Percentiles rank a stretch among this genome's conserved stretches.
Evolutionary conservation across 2,329 filamentous ascomycete species (phyloP).

Genomic region (Penicillium hordei): DNA sequence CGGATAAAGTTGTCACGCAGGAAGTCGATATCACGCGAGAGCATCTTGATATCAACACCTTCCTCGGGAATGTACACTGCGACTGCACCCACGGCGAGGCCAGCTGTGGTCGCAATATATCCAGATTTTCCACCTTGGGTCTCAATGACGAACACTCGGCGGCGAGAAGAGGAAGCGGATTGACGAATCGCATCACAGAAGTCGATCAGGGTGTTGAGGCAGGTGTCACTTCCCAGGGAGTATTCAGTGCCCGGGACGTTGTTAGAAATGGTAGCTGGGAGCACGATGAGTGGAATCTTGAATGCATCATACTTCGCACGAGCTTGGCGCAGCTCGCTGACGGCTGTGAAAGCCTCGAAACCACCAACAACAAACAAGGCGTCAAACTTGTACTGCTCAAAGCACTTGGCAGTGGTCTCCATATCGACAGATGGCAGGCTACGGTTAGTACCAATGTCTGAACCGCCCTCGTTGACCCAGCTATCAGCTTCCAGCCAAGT

Average conservation of each 20-base stretch:
- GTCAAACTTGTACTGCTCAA: constrained; percentile 85
- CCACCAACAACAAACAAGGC: constrained; percentile 89
- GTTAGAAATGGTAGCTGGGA: constrained; percentile 98
- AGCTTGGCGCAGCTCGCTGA: constrained; percentile 82
- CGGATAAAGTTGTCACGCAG: constrained; percentile 80
- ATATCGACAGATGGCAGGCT: constrained; percentile 87
- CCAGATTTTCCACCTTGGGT: constrained; percentile 94
- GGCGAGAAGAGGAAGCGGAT: constrained; percentile 87
- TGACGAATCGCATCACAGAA: constrained; percentile 99
- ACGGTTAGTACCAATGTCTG: constrained; percentile 96
- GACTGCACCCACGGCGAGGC: constrained; percentile 84
- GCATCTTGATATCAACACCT: constrained; percentile 89
- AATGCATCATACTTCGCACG: constrained; percentile 76
- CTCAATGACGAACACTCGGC: constrained; percentile 95
- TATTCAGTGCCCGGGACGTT: constrained; percentile 98
- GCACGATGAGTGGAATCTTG: constrained; percentile 85
- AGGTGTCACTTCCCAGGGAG: constrained; percentile 93
- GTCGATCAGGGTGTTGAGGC: constrained; percentile 87
- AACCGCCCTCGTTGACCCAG: constrained; percentile 96
- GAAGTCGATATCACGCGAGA: constrained; percentile 84
- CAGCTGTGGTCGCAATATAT: constrained; percentile 87
- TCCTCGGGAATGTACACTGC: constrained; percentile 98
- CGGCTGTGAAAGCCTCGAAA: constrained; percentile 92
- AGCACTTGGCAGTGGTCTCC: constrained; percentile 75
- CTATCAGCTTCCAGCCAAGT: constrained; percentile 91